phyloP scores from a whole-genome alignment of 2,329 filamentous ascomycete species.

The Cytospora paraplurivora region DNA sequence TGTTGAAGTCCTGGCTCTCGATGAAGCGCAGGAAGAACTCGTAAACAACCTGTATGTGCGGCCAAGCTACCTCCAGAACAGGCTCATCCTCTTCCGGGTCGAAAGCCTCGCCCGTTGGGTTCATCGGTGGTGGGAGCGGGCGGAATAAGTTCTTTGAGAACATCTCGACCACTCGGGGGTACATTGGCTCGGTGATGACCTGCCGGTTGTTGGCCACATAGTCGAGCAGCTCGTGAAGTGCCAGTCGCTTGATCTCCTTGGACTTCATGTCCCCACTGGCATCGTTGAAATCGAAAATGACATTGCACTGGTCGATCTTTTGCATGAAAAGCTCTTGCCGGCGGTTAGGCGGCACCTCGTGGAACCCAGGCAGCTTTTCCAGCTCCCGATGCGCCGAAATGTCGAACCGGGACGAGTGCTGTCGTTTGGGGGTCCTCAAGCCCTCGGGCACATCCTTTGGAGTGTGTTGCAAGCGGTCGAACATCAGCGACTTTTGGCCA shows the following conservation, averaged over 20 bases:
- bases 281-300: constrained; percentile 99
- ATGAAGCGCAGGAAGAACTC: constrained; percentile 99
- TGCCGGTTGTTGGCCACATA: constrained; percentile 98
- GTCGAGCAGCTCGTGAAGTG: constrained; percentile 92
- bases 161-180: constrained; percentile 97
- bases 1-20: constrained; percentile 99
- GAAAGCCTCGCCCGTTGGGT: constrained; percentile 96
- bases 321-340: constrained; percentile 99
- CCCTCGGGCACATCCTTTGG: constrained; percentile 97
- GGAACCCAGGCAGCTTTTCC: constrained; percentile 96
- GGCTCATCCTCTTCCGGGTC: constrained; percentile 98
- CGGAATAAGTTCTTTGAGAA: constrained; percentile 98
- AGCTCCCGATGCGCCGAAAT: constrained; percentile 96
- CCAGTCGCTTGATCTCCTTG: constrained; percentile 97
- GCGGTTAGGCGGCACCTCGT: constrained; percentile 93
- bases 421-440: constrained; percentile 89
- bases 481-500: constrained; percentile 84
- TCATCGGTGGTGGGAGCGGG: constrained; percentile 94
- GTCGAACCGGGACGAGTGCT: constrained; percentile 97
- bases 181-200: constrained; percentile 99
- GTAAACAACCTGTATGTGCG: constrained; percentile 98
- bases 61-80: constrained; percentile 97
- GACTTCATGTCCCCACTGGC: constrained; percentile 98
- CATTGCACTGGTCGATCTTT: constrained; percentile 99
- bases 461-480: constrained; percentile 86